Evolutionary conservation across 345 rosid genomes (phyloP).

Genomic region (Eucalyptus paniculata): DNA sequence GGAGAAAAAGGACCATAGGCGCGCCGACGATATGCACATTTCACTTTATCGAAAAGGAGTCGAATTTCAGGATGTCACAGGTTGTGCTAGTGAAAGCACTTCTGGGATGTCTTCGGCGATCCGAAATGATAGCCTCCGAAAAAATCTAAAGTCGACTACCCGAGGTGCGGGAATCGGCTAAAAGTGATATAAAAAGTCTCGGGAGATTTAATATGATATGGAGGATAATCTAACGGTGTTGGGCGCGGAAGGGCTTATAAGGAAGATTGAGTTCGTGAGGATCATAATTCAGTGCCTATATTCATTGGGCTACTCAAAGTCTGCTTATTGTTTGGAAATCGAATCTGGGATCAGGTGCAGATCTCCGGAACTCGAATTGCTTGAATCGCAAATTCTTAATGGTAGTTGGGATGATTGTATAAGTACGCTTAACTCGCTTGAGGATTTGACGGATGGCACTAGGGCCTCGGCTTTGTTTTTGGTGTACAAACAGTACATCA

Average conservation of each 20-base stretch:
- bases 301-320: constrained; percentile 59
- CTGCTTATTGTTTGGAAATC: constrained; percentile 54
- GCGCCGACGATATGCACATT: too few relatives aligned
- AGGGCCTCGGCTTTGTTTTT: constrained; percentile 48
- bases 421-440: constrained; percentile 17
- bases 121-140: not conserved
- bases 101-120: not conserved
- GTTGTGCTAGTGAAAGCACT: not conserved
- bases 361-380: constrained; percentile 28
- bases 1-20: too few relatives aligned
- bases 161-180: not conserved
- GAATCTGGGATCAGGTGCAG: constrained; percentile 52
- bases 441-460: constrained; percentile 26
- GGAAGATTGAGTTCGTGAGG: constrained; percentile 52
- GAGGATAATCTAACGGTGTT: constrained; percentile 25
- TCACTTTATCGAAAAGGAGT: too few relatives aligned
- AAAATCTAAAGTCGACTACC: not conserved
- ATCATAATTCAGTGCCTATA: constrained; percentile 59
- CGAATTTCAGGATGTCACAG: too few relatives aligned
- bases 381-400: constrained; percentile 44
- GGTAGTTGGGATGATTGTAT: constrained; percentile 71
- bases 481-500: constrained; percentile 50
- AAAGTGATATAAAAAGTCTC: not conserved
- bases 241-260: constrained; percentile 56
- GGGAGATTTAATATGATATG: constrained; percentile 7